phyloP scores from a whole-genome alignment of 2,329 filamentous ascomycete genomes.

The Thermochaetoides dissita region DNA sequence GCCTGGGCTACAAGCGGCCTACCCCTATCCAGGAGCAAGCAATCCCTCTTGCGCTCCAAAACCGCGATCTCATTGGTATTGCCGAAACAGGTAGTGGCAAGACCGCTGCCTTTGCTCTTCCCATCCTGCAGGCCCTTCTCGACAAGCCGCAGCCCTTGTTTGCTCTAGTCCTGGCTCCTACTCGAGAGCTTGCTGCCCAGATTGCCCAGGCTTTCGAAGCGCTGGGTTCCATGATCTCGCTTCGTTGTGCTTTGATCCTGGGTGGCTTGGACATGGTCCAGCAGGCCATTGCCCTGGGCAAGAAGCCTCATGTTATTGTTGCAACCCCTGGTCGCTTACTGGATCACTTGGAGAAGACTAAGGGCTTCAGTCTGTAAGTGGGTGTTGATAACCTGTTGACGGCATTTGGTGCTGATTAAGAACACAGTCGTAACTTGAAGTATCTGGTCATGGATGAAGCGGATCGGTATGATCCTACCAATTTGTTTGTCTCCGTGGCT shows the following conservation, averaged over 20 bases:
- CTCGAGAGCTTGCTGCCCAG: conserved; percentile 83
- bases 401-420: neutral
- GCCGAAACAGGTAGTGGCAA: conserved; percentile 95
- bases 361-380: conserved; percentile 69
- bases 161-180: conserved; percentile 82
- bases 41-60: conserved; percentile 47
- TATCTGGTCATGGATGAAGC: conserved; percentile 94
- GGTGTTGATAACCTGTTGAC: too few relatives aligned
- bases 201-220: conserved; percentile 81
- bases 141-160: conserved; percentile 77
- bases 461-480: conserved; percentile 38
- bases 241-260: conserved; percentile 73
- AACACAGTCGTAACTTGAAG: conserved; percentile 41
- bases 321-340: conserved; percentile 72
- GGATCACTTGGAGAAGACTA: conserved; percentile 92
- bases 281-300: conserved; percentile 81
- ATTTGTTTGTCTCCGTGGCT: neutral
- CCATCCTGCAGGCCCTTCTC: conserved; percentile 81
- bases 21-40: conserved; percentile 62
- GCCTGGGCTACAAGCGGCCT: conserved; percentile 68
- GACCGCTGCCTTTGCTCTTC: conserved; percentile 86
- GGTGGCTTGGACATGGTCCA: conserved; percentile 94
- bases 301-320: conserved; percentile 87
- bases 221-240: conserved; percentile 73
- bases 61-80: conserved; percentile 79